Evolutionary conservation across 2,329 filamentous ascomycete genomes (phyloP), one percentile per base, ranked within the genome.

Genomic region (Bisporella sp.): DNA sequence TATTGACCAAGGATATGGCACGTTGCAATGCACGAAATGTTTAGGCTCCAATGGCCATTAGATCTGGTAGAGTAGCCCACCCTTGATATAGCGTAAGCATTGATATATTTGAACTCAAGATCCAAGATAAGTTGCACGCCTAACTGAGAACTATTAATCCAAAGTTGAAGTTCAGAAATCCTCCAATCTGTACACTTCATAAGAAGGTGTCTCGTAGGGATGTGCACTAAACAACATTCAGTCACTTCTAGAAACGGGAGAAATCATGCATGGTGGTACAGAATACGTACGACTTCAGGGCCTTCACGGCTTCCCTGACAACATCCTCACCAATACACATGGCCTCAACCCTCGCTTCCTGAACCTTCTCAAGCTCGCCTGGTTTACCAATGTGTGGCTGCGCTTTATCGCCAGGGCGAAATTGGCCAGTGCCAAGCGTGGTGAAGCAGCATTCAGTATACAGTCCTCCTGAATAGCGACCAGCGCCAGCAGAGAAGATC

Each of bases 261-360:
- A 21, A 21, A 3, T 21, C 21, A 30, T 8, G n/a, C 8, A 13
- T 47, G 39, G 4, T 30, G 44, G 45, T 45, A 37, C 46, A 13
- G 6, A 32, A 33, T 51, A 72, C 77, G 59, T 58, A 85, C 84
- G 69, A 72, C 65, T 85, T 87, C 65, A 88, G 62, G 5, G 81
- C 84, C 29, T 72, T 73, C 0, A 87, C 82, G 1, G 76, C 83
- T 35, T 72, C 71, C 51, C 68, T 71, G 0, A 73, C 71, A 8
- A 77, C 71, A 6, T 84, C 78, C 58, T 77, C 73, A 0, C 82
- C 81, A 0, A 79, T 59, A 60, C 82, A 83, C 2, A 85, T 61
- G 1, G 78, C 77, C 69, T 88, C 83, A 9, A 85, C 78, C 44
- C 74, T 73, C 1, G 77, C 71, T 64, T 88, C 84, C 2, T 77